Conservation (phyloP, 345 rosid genomes). For the Eucalyptus decipiens region DNA sequence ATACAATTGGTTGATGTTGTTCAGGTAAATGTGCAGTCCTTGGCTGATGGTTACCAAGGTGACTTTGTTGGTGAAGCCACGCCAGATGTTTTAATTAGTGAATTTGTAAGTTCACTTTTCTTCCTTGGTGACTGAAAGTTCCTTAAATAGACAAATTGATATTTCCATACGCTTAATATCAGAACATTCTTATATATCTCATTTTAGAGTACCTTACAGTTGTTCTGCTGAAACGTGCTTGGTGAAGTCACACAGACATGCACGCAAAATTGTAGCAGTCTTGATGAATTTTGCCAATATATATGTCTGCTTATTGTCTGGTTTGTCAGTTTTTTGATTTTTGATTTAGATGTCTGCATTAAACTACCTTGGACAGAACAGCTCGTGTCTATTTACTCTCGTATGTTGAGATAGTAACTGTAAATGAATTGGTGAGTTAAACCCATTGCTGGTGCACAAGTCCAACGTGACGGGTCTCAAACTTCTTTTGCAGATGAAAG, state of each 20-base stretch:
- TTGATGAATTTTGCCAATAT: neutral
- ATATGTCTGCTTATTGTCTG: neutral
- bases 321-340: neutral
- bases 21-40: slow-evolving; percentile 52
- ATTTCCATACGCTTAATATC: neutral
- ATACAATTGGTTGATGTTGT: neutral
- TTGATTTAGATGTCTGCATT: neutral
- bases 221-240: neutral
- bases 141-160: neutral
- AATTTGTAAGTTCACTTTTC: slow-evolving; percentile 62
- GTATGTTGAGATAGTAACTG: neutral
- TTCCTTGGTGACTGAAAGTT: neutral
- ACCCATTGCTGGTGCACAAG: neutral
- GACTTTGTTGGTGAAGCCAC: slow-evolving; percentile 86
- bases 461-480: neutral
- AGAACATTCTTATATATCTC: neutral
- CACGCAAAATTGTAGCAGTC: neutral
- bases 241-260: neutral
- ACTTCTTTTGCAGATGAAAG: slow-evolving; percentile 71
- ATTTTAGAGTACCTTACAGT: neutral
- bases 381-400: neutral
- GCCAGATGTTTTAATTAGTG: slow-evolving; percentile 76
- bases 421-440: neutral
- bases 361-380: neutral
- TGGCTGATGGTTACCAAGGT: slow-evolving; percentile 70